phyloP scores from a whole-genome alignment of 305 asterid genomes.

The Fraxinus sp. region DNA sequence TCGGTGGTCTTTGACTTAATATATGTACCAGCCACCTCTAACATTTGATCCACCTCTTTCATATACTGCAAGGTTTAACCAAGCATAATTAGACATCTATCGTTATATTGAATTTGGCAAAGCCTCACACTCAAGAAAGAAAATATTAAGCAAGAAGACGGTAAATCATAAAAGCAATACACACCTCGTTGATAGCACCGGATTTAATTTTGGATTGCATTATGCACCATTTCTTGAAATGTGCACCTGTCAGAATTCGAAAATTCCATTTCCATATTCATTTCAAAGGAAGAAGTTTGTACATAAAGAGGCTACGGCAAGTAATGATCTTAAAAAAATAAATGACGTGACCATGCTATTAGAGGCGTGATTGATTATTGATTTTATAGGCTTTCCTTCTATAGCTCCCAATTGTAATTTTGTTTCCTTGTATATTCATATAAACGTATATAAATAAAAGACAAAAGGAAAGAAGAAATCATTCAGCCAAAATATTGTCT shows the following conservation, averaged over 20 bases:
- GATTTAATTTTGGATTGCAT: slow-evolving; percentile 85
- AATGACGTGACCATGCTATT: background rate
- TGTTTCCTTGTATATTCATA: background rate
- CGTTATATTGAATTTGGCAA: background rate
- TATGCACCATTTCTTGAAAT: slow-evolving; percentile 94
- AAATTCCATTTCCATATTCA: slow-evolving; percentile 6
- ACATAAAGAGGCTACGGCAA: background rate
- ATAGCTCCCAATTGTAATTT: background rate
- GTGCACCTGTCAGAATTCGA: slow-evolving; percentile 53
- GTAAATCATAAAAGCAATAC: slow-evolving; percentile 14
- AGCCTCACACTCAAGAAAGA: background rate
- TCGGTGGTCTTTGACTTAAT: slow-evolving; percentile 47
- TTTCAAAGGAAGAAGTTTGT: slow-evolving; percentile 1
- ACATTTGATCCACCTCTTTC: slow-evolving; percentile 67
- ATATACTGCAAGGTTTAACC: slow-evolving; percentile 56
- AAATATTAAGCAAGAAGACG: background rate
- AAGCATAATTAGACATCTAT: background rate
- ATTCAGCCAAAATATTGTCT: background rate
- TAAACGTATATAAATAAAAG: background rate
- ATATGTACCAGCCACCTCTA: slow-evolving; percentile 67
- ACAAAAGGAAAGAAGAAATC: background rate
- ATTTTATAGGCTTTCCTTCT: too few species aligned
- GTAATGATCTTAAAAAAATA: background rate
- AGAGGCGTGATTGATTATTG: background rate
- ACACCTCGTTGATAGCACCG: slow-evolving; percentile 63